Evolutionary conservation across 164 flowering plant genomes (phyloP).

Genomic region (Liriodendron chinense): DNA sequence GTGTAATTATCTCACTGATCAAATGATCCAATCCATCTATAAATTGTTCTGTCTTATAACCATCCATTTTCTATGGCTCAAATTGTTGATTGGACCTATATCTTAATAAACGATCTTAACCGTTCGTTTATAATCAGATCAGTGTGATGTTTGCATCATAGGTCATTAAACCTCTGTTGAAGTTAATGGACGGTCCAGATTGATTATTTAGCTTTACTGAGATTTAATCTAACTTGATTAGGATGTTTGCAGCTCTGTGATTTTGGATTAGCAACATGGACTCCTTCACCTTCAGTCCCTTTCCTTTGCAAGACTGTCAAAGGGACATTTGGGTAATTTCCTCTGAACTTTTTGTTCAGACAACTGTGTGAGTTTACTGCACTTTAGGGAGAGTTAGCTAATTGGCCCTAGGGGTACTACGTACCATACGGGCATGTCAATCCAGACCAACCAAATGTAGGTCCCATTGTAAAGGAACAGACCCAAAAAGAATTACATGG

Average conservation of each 20-base stretch:
- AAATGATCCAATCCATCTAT: no score
- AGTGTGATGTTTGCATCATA: no score
- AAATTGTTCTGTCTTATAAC: neutral
- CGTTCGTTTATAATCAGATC: neutral
- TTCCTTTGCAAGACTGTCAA: constrained; percentile 96
- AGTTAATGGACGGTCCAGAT: neutral
- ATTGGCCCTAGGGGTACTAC: no score
- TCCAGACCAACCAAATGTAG: no score
- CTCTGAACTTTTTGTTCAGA: neutral
- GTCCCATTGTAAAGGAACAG: no score
- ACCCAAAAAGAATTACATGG: no score
- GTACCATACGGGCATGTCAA: no score
- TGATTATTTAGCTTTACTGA: neutral
- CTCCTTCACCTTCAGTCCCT: constrained; percentile 85
- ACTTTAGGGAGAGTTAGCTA: no score
- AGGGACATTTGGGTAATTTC: constrained; percentile 91
- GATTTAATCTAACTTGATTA: neutral
- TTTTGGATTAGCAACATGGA: constrained; percentile 94
- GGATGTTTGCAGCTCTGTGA: constrained; percentile 70
- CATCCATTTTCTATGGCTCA: neutral
- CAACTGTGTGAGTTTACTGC: neutral
- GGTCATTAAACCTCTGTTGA: no score
- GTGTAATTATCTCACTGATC: no score
- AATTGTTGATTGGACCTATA: no score
- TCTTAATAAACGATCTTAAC: neutral